A percentile compares a stretch with the other conserved stretches of the same genome.
These are phyloP conservation scores for Aspergillus ibericus DNA, from an alignment of 2,329 filamentous ascomycete species.

Conservation along the genomic window DNA sequence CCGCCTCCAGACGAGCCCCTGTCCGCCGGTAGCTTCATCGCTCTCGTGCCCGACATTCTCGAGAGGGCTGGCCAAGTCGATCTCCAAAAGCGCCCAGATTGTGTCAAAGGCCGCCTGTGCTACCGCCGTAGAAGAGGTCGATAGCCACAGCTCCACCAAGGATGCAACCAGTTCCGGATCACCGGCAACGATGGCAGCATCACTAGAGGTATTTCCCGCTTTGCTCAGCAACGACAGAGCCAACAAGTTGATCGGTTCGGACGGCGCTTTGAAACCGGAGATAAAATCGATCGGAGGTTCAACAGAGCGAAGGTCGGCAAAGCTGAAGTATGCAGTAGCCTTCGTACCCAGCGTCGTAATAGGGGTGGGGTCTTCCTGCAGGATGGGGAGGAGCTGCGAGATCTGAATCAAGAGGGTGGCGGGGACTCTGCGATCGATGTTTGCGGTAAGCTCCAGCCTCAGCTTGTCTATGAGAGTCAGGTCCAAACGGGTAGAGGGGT, in stretches of 20 bases:
- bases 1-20: slow-evolving; percentile 61
- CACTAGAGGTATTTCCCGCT: slow-evolving; percentile 51
- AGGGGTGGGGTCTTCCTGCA: slow-evolving; percentile 60
- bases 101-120: slow-evolving; percentile 55
- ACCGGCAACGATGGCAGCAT: slow-evolving; percentile 60
- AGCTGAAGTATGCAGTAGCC: slow-evolving; percentile 51
- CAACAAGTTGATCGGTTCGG: slow-evolving; percentile 56
- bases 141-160: slow-evolving; percentile 60
- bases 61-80: slow-evolving; percentile 44
- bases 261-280: slow-evolving; percentile 54
- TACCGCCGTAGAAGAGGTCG: slow-evolving; percentile 55
- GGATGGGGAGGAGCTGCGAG: slow-evolving; percentile 51
- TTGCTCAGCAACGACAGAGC: slow-evolving; percentile 59
- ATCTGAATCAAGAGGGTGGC: slow-evolving; percentile 47
- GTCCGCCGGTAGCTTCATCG: slow-evolving; percentile 36
- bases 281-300: slow-evolving; percentile 55
- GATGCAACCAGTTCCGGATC: slow-evolving; percentile 56
- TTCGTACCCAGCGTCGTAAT: slow-evolving; percentile 55
- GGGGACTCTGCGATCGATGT: slow-evolving; percentile 37
- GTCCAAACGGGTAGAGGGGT: slow-evolving; percentile 50
- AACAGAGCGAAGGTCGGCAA: slow-evolving; percentile 50
- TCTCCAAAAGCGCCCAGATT: slow-evolving; percentile 53
- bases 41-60: slow-evolving; percentile 26
- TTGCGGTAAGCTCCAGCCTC: slow-evolving; percentile 44
- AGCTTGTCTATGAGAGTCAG: slow-evolving; percentile 52